Evolutionary conservation across 225 moss, liverwort and hornwort species (phyloP).

Genomic region (Ulota crispa): DNA sequence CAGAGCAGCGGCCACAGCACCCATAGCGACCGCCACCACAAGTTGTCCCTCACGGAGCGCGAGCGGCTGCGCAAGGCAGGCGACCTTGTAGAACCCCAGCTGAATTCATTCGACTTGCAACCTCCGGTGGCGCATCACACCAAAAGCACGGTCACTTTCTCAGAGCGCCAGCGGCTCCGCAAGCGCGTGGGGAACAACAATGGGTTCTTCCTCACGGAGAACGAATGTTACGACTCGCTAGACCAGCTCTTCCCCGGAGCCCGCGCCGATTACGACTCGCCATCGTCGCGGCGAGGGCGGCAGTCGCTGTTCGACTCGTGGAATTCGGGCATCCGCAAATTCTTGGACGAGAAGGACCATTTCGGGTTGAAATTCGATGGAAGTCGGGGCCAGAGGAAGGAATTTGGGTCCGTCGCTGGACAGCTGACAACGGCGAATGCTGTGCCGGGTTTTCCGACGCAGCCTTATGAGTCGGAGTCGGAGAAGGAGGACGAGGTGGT

Average conservation of each 20-base stretch:
- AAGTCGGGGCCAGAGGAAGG: background rate
- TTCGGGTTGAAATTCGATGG: background rate
- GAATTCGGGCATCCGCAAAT: slow-evolving; percentile 37
- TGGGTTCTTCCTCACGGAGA: slow-evolving; percentile 36
- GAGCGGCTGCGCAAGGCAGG: slow-evolving; percentile 67
- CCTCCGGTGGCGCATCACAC: slow-evolving; percentile 62
- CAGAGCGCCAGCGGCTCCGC: slow-evolving; percentile 67
- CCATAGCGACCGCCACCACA: slow-evolving; percentile 24
- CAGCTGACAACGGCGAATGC: slow-evolving; percentile 6
- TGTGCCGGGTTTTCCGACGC: slow-evolving; percentile 34
- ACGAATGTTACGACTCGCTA: slow-evolving; percentile 68
- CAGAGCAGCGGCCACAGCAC: background rate
- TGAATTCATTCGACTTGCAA: slow-evolving; percentile 58
- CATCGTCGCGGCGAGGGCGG: slow-evolving; percentile 17
- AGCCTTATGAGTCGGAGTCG: slow-evolving; percentile 20
- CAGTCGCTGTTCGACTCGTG: slow-evolving; percentile 53
- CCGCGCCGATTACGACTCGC: slow-evolving; percentile 49
- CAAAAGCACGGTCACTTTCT: slow-evolving; percentile 68
- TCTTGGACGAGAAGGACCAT: slow-evolving; percentile 23
- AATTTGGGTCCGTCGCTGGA: slow-evolving; percentile 11
- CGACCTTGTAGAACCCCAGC: slow-evolving; percentile 55
- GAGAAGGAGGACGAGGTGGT: slow-evolving; percentile 33
- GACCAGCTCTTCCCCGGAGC: slow-evolving; percentile 83
- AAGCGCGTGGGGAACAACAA: slow-evolving; percentile 44
- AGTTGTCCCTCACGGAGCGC: slow-evolving; percentile 46